phyloP scores from a whole-genome alignment of 139 green algal genomes.

The Bryopsis sp. region DNA sequence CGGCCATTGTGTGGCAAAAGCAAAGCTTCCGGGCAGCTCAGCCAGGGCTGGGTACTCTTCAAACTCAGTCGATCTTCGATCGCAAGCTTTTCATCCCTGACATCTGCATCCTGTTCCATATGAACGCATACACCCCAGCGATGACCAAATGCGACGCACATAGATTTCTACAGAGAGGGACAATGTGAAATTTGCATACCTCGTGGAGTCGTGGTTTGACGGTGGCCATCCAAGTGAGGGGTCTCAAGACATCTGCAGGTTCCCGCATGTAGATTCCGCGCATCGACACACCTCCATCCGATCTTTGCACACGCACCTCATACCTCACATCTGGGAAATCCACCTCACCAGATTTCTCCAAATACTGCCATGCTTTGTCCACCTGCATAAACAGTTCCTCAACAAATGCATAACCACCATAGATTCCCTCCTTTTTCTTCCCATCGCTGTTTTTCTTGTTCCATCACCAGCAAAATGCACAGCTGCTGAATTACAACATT shows the following conservation, averaged over 20 bases:
- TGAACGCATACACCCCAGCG: too few relatives aligned
- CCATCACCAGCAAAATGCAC: too few relatives aligned
- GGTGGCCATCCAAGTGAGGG: constrained; percentile 41
- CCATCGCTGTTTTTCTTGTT: too few relatives aligned
- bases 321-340: constrained; percentile 41
- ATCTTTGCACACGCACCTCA: constrained; percentile 33
- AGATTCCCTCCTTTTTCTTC: too few relatives aligned
- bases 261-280: constrained; percentile 76
- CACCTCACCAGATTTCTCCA: constrained; percentile 35
- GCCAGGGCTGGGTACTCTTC: constrained; percentile 46
- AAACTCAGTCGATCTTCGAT: constrained; percentile 46
- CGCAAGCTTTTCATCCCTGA: constrained; percentile 38
- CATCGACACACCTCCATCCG: constrained; percentile 24
- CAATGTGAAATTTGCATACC: constrained; percentile 23
- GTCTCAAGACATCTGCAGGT: constrained; percentile 37
- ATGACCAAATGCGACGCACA: background rate
- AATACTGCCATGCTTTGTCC: constrained; percentile 65
- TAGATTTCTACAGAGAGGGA: background rate
- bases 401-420: too few relatives aligned
- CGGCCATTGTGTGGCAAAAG: constrained; percentile 66
- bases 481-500: background rate
- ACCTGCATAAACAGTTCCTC: constrained; percentile 52
- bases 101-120: constrained; percentile 30
- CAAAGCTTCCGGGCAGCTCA: constrained; percentile 50
- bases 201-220: constrained; percentile 64